Evolutionary conservation across 768 basidiomycete species (phyloP).

Genomic region (Pleurotus salmoneostramineus): DNA sequence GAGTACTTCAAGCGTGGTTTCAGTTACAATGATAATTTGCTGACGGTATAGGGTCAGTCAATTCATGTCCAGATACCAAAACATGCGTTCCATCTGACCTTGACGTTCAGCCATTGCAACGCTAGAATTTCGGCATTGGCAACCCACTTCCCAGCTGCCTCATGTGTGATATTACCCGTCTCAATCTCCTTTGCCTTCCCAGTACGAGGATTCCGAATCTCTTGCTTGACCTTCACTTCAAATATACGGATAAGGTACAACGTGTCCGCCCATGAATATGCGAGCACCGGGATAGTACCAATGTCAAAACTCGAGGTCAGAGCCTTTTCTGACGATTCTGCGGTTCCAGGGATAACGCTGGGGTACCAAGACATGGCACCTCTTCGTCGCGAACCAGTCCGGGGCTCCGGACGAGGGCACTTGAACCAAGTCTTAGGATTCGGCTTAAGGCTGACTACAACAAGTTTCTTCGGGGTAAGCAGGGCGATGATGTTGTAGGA

Average conservation of each 20-base stretch:
- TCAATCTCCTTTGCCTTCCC: constrained; percentile 59
- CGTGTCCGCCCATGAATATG: constrained; percentile 79
- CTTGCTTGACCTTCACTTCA: constrained; percentile 52
- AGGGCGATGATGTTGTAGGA: constrained; percentile 77
- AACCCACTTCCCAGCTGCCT: constrained; percentile 55
- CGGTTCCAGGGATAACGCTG: constrained; percentile 33
- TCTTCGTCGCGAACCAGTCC: constrained; percentile 43
- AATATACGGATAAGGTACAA: constrained; percentile 64
- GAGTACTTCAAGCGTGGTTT: constrained; percentile 58
- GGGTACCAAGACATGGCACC: constrained; percentile 85
- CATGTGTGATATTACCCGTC: constrained; percentile 61
- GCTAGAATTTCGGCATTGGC: constrained; percentile 63
- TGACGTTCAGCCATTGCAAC: constrained; percentile 83
- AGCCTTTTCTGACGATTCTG: constrained; percentile 16
- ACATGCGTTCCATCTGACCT: constrained; percentile 58
- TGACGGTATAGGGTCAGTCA: constrained; percentile 20
- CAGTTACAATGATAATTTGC: constrained; percentile 70
- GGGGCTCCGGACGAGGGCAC: constrained; percentile 49
- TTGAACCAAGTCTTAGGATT: constrained; percentile 91
- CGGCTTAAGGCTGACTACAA: constrained; percentile 91
- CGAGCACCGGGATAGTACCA: constrained; percentile 59
- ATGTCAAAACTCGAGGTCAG: constrained; percentile 11
- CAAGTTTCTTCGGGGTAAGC: constrained; percentile 85
- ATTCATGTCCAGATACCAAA: constrained; percentile 9
- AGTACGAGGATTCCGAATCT: constrained; percentile 46